phyloP scores from a whole-genome alignment of 495 filamentous ascomycete genomes.

The Lasiosphaeria hispida region DNA sequence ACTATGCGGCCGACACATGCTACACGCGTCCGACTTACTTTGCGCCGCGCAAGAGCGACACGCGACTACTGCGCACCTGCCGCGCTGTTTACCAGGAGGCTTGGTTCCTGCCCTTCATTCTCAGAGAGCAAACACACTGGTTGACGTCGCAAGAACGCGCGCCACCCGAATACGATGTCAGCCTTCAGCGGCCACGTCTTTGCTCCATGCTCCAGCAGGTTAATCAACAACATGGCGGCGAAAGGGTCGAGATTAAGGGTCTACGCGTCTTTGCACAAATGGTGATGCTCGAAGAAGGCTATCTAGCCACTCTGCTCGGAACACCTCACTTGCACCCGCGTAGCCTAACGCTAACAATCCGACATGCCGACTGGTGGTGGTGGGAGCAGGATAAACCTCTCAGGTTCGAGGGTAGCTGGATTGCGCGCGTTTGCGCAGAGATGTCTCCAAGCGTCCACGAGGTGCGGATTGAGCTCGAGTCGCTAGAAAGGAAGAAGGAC shows the following conservation, averaged over 20 bases:
- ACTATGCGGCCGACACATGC: neutral
- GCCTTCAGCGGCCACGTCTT: too few relatives aligned
- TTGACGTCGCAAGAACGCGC: neutral
- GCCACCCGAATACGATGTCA: neutral
- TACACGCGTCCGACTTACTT: constrained; percentile 3
- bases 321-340: neutral
- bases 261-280: neutral
- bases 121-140: constrained; percentile 4
- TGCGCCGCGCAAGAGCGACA: neutral
- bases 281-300: neutral
- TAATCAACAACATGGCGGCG: too few relatives aligned
- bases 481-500: neutral
- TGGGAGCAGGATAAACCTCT: neutral
- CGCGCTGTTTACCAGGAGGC: neutral
- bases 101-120: neutral
- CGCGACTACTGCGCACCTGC: neutral
- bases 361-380: neutral
- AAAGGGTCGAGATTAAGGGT: neutral
- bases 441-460: neutral
- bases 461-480: constrained; percentile 2
- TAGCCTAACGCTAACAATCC: neutral
- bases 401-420: neutral
- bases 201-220: neutral
- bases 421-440: neutral
- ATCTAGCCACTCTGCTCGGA: neutral